phyloP scores from a whole-genome alignment of 148 eudicot species.

The Drosera capensis region DNA sequence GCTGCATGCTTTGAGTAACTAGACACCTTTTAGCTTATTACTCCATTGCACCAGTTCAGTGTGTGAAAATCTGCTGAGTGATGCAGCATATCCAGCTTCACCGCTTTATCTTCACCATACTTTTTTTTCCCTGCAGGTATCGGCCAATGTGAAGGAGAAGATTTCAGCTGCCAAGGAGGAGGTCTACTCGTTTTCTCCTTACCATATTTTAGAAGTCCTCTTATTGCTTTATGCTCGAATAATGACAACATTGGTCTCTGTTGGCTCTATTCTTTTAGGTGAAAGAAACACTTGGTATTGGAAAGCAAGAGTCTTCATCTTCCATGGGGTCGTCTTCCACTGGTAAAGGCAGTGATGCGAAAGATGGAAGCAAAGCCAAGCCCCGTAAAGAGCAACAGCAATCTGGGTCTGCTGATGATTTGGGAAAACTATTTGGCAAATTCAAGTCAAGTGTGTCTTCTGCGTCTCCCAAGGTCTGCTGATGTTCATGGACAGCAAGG shows the following conservation, averaged over 20 bases:
- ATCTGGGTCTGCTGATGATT: constrained; percentile 27
- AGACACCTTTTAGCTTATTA: too few species aligned
- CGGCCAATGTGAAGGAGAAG: constrained; percentile 66
- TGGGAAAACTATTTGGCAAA: constrained; percentile 47
- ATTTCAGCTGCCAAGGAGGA: constrained; percentile 76
- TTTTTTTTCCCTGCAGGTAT: constrained; percentile 31
- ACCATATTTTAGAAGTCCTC: background rate
- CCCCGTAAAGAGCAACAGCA: constrained; percentile 38
- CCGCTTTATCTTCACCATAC: too few species aligned
- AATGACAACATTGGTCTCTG: constrained; percentile 1
- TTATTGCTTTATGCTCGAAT: background rate
- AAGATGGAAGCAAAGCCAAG: constrained; percentile 16
- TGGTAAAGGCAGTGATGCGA: constrained; percentile 9
- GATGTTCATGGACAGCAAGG: too few species aligned
- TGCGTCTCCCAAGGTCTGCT: constrained; percentile 52
- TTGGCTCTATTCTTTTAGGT: constrained; percentile 25
- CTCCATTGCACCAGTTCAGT: too few species aligned
- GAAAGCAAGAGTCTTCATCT: constrained; percentile 44
- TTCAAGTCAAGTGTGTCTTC: constrained; percentile 45
- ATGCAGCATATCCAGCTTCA: too few species aligned
- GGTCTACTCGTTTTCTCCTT: constrained; percentile 23
- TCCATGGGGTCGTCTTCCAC: constrained; percentile 14
- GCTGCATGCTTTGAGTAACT: too few species aligned
- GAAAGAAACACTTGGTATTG: constrained; percentile 47
- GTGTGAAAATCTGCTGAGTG: too few species aligned